These are phyloP conservation scores for Bremia lactucae DNA, from an alignment of 352 stramenopile species.

Conservation along the genomic window DNA sequence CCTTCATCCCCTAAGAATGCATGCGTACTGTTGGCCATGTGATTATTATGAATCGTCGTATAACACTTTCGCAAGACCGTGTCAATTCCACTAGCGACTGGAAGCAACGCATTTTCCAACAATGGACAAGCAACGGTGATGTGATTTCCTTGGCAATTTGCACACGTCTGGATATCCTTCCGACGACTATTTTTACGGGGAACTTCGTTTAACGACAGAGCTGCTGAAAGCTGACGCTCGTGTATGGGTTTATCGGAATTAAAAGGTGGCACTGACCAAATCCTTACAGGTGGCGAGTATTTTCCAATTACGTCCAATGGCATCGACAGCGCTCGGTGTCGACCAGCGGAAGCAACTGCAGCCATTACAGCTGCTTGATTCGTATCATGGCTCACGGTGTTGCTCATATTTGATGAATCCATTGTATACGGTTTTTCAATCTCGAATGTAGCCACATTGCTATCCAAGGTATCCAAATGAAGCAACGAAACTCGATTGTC, in stretches of 20 bases:
- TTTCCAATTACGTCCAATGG: constrained; percentile 26
- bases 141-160: constrained; percentile 73
- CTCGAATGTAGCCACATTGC: too few relatives aligned
- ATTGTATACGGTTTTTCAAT: too few relatives aligned
- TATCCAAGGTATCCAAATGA: constrained; percentile 28
- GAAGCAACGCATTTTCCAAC: constrained; percentile 38
- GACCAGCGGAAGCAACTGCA: constrained; percentile 27
- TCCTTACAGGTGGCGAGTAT: too few relatives aligned
- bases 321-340: constrained; percentile 31
- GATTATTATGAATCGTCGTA: constrained; percentile 81
- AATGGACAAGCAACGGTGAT: constrained; percentile 73
- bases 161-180: constrained; percentile 47
- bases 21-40: constrained; percentile 74
- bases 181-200: constrained; percentile 47
- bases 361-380: constrained; percentile 35
- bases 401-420: too few relatives aligned
- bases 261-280: constrained; percentile 2
- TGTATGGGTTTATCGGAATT: too few relatives aligned
- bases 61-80: constrained; percentile 80
- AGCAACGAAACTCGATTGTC: constrained; percentile 42
- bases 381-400: constrained; percentile 14
- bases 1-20: constrained; percentile 79
- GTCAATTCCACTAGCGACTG: constrained; percentile 31
- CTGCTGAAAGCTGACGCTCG: constrained; percentile 16
- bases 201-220: constrained; percentile 28